Evolutionary conservation across 805 yeast species (phyloP).

Genomic region (Candida insectorum): DNA sequence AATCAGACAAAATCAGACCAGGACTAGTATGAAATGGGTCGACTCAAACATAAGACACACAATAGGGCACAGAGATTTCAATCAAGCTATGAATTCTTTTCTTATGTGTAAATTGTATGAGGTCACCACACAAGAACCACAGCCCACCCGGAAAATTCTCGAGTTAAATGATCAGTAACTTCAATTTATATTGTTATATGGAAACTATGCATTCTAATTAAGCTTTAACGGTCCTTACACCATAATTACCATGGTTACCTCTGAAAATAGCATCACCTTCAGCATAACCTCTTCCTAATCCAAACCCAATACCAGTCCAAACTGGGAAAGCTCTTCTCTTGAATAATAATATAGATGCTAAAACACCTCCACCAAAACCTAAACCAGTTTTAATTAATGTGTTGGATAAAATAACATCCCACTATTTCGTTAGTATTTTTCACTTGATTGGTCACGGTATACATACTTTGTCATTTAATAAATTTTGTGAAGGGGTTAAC

Average conservation of each 20-base stretch:
- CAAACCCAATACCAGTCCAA: conserved; percentile 96
- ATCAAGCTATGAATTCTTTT: too few species aligned
- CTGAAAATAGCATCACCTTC: conserved; percentile 98
- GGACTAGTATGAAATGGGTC: too few species aligned
- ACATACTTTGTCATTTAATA: conserved; percentile 52
- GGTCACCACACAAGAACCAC: too few species aligned
- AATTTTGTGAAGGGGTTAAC: conserved; percentile 50
- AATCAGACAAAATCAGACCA: too few species aligned
- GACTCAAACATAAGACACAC: too few species aligned
- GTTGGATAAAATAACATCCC: conserved; percentile 97
- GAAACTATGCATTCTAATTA: conserved; percentile 21
- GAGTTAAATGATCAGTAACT: too few species aligned
- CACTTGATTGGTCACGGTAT: too few species aligned
- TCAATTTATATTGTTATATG: too few species aligned
- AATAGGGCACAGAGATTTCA: too few species aligned
- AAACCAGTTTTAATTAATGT: conserved; percentile 91
- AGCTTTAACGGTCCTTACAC: conserved; percentile 71
- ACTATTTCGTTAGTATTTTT: conserved; percentile 26
- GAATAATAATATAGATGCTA: conserved; percentile 85
- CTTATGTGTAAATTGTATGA: too few species aligned
- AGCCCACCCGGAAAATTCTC: too few species aligned
- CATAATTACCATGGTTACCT: conserved; percentile 52
- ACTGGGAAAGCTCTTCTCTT: conserved; percentile 96
- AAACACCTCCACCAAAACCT: conserved; percentile 95
- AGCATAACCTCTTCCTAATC: conserved; percentile 95